These are phyloP conservation scores for Geum urbanum DNA, from an alignment of 306 rosid species.

Conservation along the genomic window DNA sequence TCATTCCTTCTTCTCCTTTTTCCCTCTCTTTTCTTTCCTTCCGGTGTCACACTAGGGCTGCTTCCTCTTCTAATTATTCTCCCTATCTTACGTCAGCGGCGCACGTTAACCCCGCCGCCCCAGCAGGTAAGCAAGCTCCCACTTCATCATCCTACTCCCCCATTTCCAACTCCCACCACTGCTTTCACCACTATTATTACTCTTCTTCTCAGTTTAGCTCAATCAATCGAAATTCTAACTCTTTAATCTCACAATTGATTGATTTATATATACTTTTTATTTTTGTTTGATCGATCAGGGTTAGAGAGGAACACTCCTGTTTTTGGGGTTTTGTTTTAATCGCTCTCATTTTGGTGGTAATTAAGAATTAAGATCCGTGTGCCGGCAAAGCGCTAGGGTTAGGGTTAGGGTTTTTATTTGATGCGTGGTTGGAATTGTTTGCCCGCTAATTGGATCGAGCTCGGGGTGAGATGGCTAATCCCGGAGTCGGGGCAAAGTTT, in stretches of 20 bases:
- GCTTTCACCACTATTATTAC: no score
- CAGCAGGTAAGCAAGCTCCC: conserved; percentile 19
- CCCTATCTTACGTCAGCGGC: conserved; percentile 31
- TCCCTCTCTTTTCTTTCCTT: not conserved
- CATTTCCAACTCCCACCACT: no score
- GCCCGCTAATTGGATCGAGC: conserved; percentile 43
- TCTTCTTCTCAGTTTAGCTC: not conserved
- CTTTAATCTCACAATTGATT: conserved; percentile 7
- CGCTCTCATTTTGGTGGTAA: not conserved
- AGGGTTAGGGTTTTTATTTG: conserved; percentile 49
- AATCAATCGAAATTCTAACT: conserved; percentile 10
- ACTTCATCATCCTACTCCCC: conserved; percentile 18
- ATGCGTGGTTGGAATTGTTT: conserved; percentile 54
- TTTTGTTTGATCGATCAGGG: conserved; percentile 32
- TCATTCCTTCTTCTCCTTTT: conserved; percentile 6
- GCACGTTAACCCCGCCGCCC: conserved; percentile 33
- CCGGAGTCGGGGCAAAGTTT: conserved; percentile 74
- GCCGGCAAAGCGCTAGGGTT: conserved; percentile 5
- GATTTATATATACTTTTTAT: not conserved
- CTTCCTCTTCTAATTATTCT: no score
- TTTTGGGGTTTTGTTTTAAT: conserved; percentile 11
- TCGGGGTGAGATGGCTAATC: conserved; percentile 75
- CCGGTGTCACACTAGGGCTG: conserved; percentile 48
- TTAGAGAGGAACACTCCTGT: conserved; percentile 20
- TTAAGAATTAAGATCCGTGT: conserved; percentile 26